A percentile compares a stretch with the other conserved stretches of the same genome.
These are phyloP conservation scores for Rhodotorula sphaerocarpa DNA, from an alignment of 768 basidiomycete species.

Conservation along the genomic window DNA sequence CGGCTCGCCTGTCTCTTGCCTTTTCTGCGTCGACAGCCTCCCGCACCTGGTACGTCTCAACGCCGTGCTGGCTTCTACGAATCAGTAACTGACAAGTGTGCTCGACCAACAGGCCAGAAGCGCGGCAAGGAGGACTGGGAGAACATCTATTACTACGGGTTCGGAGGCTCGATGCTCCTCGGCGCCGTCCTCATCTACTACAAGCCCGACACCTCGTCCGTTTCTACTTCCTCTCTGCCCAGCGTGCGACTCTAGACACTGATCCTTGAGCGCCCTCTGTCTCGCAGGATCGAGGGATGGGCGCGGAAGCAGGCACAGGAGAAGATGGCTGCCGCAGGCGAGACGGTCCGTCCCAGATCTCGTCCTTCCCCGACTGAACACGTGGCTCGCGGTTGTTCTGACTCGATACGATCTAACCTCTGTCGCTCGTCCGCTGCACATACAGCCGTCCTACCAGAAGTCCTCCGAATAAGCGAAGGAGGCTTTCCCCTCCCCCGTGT, in stretches of 20 bases:
- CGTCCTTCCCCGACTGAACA: too few relatives aligned
- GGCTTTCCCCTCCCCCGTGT: too few relatives aligned
- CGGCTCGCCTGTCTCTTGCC: too few relatives aligned
- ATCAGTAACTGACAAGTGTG: background rate
- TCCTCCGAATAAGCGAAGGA: conserved; percentile 1
- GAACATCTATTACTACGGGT: conserved; percentile 45
- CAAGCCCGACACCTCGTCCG: conserved; percentile 46
- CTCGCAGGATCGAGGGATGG: conserved; percentile 32
- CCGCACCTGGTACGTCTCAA: conserved; percentile 13
- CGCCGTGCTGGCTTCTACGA: too few relatives aligned
- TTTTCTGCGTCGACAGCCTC: too few relatives aligned
- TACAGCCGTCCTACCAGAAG: conserved; percentile 27
- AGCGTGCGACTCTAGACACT: background rate
- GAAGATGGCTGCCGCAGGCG: conserved; percentile 15
- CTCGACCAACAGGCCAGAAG: conserved; percentile 36
- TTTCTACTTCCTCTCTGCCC: background rate
- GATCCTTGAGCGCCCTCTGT: conserved; percentile 23
- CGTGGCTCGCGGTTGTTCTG: too few relatives aligned
- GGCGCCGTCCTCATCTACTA: conserved; percentile 42
- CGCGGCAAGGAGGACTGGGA: conserved; percentile 45
- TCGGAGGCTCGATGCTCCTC: conserved; percentile 44
- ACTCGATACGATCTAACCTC: background rate
- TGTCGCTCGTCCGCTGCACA: too few relatives aligned
- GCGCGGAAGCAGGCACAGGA: conserved; percentile 25
- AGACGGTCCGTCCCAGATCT: conserved; percentile 16